Percentiles rank a stretch among this genome's conserved stretches.
Conservation (phyloP, 352 stramenopile genomes). For the Phytophthora megakarya region DNA sequence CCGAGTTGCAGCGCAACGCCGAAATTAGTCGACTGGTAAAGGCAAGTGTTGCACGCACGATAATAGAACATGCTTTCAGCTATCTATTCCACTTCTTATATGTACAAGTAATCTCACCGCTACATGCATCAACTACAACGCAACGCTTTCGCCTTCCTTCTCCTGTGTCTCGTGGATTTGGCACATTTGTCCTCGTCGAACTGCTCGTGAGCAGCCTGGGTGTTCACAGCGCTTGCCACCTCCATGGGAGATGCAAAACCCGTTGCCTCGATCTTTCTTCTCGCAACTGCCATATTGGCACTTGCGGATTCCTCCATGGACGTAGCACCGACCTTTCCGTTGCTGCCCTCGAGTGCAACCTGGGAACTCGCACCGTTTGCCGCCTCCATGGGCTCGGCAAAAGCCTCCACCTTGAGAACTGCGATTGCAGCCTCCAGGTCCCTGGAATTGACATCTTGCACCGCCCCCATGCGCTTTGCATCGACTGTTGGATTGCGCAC, state of each 20-base stretch:
- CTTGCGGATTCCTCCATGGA: conserved; percentile 83
- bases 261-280: conserved; percentile 88
- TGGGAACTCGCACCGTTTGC: conserved; percentile 80
- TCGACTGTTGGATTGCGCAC: conserved; percentile 82
- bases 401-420: conserved; percentile 83
- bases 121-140: conserved; percentile 25
- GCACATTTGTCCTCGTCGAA: conserved; percentile 63
- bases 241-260: conserved; percentile 75
- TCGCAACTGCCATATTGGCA: conserved; percentile 75
- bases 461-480: conserved; percentile 83
- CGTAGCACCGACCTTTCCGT: conserved; percentile 84
- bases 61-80: not conserved
- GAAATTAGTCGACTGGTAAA: conserved; percentile 12
- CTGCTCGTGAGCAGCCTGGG: conserved; percentile 50
- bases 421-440: conserved; percentile 61
- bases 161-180: conserved; percentile 54
- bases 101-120: conserved; percentile 29
- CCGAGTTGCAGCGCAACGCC: conserved; percentile 5
- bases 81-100: conserved; percentile 32
- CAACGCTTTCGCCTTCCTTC: conserved; percentile 13
- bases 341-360: conserved; percentile 76
- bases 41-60: not conserved
- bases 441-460: conserved; percentile 68
- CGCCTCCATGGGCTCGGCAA: conserved; percentile 78
- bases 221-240: conserved; percentile 70